Conservation (phyloP, 2,329 filamentous ascomycete genomes). For the Hypoxylon rubiginosum region DNA sequence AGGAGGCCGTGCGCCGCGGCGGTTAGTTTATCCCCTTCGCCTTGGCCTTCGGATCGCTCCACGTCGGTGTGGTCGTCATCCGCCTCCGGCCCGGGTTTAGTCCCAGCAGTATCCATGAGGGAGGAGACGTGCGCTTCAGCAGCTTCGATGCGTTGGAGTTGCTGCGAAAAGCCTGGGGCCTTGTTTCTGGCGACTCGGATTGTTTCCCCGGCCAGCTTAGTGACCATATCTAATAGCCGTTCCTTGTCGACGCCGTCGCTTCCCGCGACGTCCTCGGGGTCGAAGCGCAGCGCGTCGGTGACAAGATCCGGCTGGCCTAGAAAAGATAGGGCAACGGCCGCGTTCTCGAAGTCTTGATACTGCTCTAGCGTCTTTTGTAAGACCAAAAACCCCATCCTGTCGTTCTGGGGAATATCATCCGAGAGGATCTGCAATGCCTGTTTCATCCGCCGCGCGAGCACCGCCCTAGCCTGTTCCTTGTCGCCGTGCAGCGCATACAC, state of each 20-base stretch:
- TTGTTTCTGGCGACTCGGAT: slow-evolving; percentile 8
- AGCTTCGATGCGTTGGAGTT: slow-evolving; percentile 34
- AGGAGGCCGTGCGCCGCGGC: neutral
- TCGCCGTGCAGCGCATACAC: slow-evolving; percentile 31
- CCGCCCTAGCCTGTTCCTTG: slow-evolving; percentile 29
- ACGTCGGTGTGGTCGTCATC: neutral
- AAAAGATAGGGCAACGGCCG: neutral
- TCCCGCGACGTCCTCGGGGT: neutral
- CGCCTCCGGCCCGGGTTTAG: neutral
- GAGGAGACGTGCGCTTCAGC: slow-evolving; percentile 33
- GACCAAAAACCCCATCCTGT: slow-evolving; percentile 13
- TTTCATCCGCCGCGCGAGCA: slow-evolving; percentile 20
- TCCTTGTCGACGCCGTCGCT: neutral
- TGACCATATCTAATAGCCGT: neutral
- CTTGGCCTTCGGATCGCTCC: too few relatives aligned
- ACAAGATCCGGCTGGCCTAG: neutral
- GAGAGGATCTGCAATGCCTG: slow-evolving; percentile 29
- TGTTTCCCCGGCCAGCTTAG: neutral
- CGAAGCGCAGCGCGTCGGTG: neutral
- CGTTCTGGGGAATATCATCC: slow-evolving; percentile 37
- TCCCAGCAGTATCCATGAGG: slow-evolving; percentile 15
- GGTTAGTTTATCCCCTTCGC: neutral
- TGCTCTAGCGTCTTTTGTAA: slow-evolving; percentile 22
- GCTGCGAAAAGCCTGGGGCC: slow-evolving; percentile 31
- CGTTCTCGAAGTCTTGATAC: slow-evolving; percentile 1